These are phyloP conservation scores for Lentinula sp. DNA, from an alignment of 768 basidiomycete species.

Conservation along the genomic window DNA sequence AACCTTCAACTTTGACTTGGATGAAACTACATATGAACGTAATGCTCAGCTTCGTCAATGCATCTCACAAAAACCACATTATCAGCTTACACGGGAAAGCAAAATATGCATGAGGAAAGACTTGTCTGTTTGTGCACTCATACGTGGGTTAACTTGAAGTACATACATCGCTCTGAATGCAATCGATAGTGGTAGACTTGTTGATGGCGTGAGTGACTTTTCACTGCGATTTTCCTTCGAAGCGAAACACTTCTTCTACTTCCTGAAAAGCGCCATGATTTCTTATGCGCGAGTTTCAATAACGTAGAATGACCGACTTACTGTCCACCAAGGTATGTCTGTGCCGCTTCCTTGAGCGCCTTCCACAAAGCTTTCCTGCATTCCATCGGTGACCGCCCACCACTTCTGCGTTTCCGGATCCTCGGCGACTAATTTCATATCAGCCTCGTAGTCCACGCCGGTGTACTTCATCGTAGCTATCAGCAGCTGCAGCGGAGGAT, in stretches of 20 bases:
- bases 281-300: not conserved
- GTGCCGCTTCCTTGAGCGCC: slow-evolving; percentile 66
- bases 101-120: no score
- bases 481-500: slow-evolving; percentile 56
- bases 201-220: not conserved
- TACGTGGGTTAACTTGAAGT: no score
- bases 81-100: no score
- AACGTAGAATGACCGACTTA: slow-evolving; percentile 18
- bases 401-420: slow-evolving; percentile 69
- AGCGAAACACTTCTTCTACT: slow-evolving; percentile 65
- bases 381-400: slow-evolving; percentile 72
- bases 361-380: slow-evolving; percentile 74
- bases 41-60: no score
- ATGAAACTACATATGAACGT: no score
- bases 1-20: no score
- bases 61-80: no score
- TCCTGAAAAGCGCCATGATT: slow-evolving; percentile 22
- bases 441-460: slow-evolving; percentile 55
- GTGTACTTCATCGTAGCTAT: slow-evolving; percentile 77
- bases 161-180: no score
- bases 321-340: slow-evolving; percentile 68
- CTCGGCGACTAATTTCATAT: slow-evolving; percentile 59
- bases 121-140: no score
- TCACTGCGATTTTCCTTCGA: slow-evolving; percentile 35
- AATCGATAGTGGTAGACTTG: no score